Evolutionary conservation across 2,329 filamentous ascomycete genomes (phyloP).

Genomic region (Massarina eburnea): DNA sequence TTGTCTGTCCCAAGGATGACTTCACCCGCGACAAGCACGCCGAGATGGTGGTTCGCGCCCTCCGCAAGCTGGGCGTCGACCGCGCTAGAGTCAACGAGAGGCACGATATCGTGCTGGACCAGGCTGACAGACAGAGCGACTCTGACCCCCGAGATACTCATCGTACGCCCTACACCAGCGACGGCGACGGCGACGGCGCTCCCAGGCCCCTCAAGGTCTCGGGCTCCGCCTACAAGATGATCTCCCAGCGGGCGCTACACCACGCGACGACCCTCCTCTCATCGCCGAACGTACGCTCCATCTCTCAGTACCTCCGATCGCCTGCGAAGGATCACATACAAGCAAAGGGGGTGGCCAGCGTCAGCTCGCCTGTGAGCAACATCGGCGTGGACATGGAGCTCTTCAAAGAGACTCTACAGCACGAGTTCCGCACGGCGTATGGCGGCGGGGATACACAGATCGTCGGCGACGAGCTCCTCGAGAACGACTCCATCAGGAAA

Average conservation of each 20-base stretch:
- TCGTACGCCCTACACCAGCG: slow-evolving; percentile 46
- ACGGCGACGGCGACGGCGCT: slow-evolving; percentile 29
- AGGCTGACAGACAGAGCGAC: slow-evolving; percentile 34
- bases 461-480: slow-evolving; percentile 57
- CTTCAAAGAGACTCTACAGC: slow-evolving; percentile 51
- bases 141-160: slow-evolving; percentile 46
- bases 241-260: slow-evolving; percentile 76
- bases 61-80: slow-evolving; percentile 61
- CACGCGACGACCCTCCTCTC: slow-evolving; percentile 87
- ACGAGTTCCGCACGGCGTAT: slow-evolving; percentile 69
- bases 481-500: slow-evolving; percentile 58
- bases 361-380: slow-evolving; percentile 82
- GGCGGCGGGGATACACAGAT: slow-evolving; percentile 45
- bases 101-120: slow-evolving; percentile 86
- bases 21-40: slow-evolving; percentile 89
- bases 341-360: slow-evolving; percentile 86
- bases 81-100: slow-evolving; percentile 78
- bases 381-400: slow-evolving; percentile 59
- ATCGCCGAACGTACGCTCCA: slow-evolving; percentile 70
- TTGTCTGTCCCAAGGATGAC: slow-evolving; percentile 73
- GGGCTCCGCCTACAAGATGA: slow-evolving; percentile 94
- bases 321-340: slow-evolving; percentile 75
- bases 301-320: slow-evolving; percentile 73
- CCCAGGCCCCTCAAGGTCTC: slow-evolving; percentile 70
- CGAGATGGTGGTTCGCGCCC: slow-evolving; percentile 86